These are phyloP conservation scores for Xylaria castorea DNA, from an alignment of 495 filamentous ascomycete genomes.

Conservation along the genomic window DNA sequence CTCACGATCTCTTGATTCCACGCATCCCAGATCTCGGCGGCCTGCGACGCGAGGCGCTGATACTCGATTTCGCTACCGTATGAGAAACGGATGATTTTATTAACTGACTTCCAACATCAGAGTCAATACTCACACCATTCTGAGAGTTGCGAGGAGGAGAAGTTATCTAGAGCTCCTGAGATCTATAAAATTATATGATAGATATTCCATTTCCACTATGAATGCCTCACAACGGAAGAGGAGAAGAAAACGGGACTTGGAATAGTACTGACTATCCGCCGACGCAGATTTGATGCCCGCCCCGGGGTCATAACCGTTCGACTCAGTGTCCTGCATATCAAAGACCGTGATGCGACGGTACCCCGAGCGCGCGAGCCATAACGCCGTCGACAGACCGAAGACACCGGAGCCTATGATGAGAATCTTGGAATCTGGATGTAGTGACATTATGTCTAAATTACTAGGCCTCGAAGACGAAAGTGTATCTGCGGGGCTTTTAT, in stretches of 20 bases:
- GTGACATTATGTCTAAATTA: not conserved
- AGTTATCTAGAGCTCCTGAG: not conserved
- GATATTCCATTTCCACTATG: not conserved
- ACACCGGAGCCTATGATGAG: conserved; percentile 54
- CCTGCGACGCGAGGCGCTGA: conserved; percentile 51
- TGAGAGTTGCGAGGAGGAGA: not conserved
- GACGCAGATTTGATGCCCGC: conserved; percentile 34
- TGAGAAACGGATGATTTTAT: conserved; percentile 53
- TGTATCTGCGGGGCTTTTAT: too few species aligned
- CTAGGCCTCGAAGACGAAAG: too few species aligned
- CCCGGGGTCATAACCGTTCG: conserved; percentile 29
- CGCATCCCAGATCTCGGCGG: conserved; percentile 44
- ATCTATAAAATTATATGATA: not conserved
- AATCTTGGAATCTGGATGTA: conserved; percentile 36
- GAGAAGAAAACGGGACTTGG: not conserved
- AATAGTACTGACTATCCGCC: conserved; percentile 35
- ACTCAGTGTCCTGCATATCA: conserved; percentile 46
- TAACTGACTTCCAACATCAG: conserved; percentile 29
- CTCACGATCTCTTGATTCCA: conserved; percentile 50
- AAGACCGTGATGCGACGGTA: conserved; percentile 52
- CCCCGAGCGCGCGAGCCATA: conserved; percentile 50
- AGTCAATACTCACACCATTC: not conserved
- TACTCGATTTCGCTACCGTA: conserved; percentile 51
- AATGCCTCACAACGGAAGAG: not conserved
- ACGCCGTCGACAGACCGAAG: conserved; percentile 51